Conservation (phyloP, 331 rosid species). For the Acacia concinna region DNA sequence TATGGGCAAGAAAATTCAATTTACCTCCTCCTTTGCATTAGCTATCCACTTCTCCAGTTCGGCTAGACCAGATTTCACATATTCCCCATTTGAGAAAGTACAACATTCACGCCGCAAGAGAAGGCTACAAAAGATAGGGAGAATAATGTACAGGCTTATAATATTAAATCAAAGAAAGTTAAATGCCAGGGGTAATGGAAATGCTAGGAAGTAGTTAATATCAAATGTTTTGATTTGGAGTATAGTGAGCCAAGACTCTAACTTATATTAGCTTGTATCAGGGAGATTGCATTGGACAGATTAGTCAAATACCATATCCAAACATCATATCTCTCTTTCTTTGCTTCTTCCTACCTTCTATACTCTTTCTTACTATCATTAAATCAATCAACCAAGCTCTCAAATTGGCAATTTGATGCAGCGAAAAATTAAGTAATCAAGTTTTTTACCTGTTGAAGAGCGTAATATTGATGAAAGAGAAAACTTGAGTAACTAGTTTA, state of each 20-base stretch:
- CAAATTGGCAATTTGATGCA: slow-evolving; percentile 8
- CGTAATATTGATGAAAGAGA: slow-evolving; percentile 91
- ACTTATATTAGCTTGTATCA: neutral
- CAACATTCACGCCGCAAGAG: slow-evolving; percentile 97
- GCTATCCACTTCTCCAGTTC: slow-evolving; percentile 96
- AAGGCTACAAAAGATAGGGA: slow-evolving; percentile 50
- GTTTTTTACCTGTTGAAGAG: slow-evolving; percentile 88
- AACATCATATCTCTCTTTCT: neutral
- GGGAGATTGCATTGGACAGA: neutral
- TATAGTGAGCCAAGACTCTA: neutral
- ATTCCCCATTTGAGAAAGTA: slow-evolving; percentile 96
- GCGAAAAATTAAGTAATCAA: neutral
- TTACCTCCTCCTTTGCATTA: slow-evolving; percentile 79
- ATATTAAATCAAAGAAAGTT: slow-evolving; percentile 18
- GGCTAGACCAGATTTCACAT: slow-evolving; percentile 92
- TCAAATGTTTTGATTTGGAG: neutral
- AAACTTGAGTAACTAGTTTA: slow-evolving; percentile 87
- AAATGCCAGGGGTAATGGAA: neutral
- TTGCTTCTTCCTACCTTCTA: neutral
- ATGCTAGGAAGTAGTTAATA: neutral
- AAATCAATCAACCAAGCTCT: slow-evolving; percentile 17
- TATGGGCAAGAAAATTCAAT: slow-evolving; percentile 9
- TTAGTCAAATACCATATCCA: neutral
- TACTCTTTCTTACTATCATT: neutral
- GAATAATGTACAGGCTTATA: slow-evolving; percentile 27